Conservation (phyloP, 208 protist genomes). For the Leishmania guyanensis region DNA sequence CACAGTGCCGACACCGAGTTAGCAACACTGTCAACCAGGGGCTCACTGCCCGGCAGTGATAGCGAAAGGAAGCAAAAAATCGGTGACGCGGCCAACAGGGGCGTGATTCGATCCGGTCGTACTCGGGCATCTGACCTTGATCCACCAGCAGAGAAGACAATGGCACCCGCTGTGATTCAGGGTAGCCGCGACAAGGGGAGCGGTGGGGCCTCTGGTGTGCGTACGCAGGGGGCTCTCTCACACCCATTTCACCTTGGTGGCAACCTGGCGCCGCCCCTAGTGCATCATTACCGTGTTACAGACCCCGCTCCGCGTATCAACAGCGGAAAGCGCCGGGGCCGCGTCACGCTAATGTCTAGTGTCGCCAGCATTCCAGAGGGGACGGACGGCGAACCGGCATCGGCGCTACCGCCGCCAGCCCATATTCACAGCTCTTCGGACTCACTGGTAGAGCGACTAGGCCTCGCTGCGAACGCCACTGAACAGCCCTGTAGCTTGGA, state of each 20-base stretch:
- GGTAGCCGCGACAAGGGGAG: background rate
- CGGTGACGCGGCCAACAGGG: background rate
- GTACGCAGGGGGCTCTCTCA: background rate
- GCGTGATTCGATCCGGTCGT: background rate
- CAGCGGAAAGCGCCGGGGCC: background rate
- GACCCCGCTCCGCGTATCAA: constrained; percentile 6
- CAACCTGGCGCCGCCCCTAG: background rate
- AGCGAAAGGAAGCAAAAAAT: background rate
- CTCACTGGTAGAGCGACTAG: background rate
- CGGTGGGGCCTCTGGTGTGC: background rate
- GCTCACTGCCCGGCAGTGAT: background rate
- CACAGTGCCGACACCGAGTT: background rate
- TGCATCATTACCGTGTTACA: background rate
- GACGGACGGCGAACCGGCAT: background rate
- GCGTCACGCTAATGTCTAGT: background rate
- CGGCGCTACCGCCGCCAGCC: background rate
- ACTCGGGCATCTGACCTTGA: background rate
- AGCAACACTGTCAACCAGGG: background rate
- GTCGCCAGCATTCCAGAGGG: background rate
- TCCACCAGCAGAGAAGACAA: background rate
- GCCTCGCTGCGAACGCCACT: background rate
- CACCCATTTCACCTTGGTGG: background rate
- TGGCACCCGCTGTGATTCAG: background rate
- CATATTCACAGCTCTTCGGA: background rate
- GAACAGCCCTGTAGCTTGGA: background rate